phyloP scores from a whole-genome alignment of 1,284 basidiomycete genomes.

The Heterobasidion annosum region DNA sequence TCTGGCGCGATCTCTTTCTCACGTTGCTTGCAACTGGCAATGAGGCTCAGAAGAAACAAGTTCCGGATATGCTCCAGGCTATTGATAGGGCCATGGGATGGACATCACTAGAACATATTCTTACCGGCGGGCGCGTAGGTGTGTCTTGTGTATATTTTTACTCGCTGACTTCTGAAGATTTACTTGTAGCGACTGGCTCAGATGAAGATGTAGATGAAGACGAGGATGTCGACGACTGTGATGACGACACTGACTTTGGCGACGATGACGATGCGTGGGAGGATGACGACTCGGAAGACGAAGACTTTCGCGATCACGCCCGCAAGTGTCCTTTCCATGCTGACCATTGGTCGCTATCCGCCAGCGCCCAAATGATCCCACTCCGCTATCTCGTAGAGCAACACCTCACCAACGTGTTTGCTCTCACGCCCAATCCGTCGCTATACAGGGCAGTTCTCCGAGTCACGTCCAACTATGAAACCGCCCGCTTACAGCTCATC shows the following conservation, averaged over 20 bases:
- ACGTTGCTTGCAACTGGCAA: constrained; percentile 35
- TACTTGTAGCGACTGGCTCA: constrained; percentile 1
- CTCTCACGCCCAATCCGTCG: constrained; percentile 32
- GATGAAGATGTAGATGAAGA: constrained; percentile 5
- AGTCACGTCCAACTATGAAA: constrained; percentile 24
- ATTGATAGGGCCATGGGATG: constrained; percentile 42
- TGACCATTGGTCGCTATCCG: constrained; percentile 38
- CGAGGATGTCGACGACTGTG: constrained; percentile 20
- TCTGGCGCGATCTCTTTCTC: constrained; percentile 60
- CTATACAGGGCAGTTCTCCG: constrained; percentile 34
- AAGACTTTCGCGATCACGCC: constrained; percentile 12
- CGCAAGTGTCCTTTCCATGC: constrained; percentile 26
- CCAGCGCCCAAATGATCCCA: constrained; percentile 28
- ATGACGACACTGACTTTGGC: constrained; percentile 13
- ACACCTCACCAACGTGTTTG: constrained; percentile 36
- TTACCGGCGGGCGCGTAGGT: constrained; percentile 41
- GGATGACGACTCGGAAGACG: constrained; percentile 17
- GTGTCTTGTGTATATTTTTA: constrained; percentile 10
- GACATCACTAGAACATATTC: constrained; percentile 37
- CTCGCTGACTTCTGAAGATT: background rate
- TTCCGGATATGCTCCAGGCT: constrained; percentile 47
- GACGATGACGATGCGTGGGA: constrained; percentile 15
- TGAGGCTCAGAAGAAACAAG: constrained; percentile 22
- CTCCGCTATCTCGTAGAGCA: constrained; percentile 36
- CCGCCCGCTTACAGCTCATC: constrained; percentile 25